Conservation (phyloP, 306 rosid species). For the Alnus rubra region DNA sequence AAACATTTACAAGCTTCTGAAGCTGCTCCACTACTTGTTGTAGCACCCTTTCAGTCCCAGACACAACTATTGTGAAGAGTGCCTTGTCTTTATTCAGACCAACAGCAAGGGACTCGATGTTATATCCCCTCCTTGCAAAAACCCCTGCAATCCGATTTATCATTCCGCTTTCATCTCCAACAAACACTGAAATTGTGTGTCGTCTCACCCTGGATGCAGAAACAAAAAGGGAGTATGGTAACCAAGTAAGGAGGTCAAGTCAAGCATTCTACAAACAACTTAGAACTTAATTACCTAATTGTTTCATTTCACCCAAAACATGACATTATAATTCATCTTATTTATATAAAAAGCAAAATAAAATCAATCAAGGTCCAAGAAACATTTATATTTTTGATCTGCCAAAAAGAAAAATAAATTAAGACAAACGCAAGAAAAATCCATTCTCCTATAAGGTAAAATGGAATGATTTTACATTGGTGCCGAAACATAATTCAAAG, state of each 20-base stretch:
- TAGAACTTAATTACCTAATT: neutral
- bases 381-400: neutral
- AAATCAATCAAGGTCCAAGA: neutral
- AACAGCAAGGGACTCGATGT: constrained; percentile 84
- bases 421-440: neutral
- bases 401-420: neutral
- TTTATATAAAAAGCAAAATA: neutral
- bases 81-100: constrained; percentile 77
- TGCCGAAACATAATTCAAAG: neutral
- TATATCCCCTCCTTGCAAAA: constrained; percentile 76
- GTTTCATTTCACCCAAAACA: neutral
- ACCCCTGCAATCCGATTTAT: constrained; percentile 80
- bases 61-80: constrained; percentile 74
- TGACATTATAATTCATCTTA: neutral
- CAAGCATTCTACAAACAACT: neutral
- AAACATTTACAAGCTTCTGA: constrained; percentile 73
- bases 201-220: constrained; percentile 50
- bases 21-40: constrained; percentile 79
- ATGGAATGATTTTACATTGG: neutral
- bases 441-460: neutral
- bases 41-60: constrained; percentile 59
- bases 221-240: neutral
- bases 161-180: constrained; percentile 90
- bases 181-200: constrained; percentile 81
- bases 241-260: constrained; percentile 11